phyloP scores from a whole-genome alignment of 257 asterid species.

The Solanum etuberosum region DNA sequence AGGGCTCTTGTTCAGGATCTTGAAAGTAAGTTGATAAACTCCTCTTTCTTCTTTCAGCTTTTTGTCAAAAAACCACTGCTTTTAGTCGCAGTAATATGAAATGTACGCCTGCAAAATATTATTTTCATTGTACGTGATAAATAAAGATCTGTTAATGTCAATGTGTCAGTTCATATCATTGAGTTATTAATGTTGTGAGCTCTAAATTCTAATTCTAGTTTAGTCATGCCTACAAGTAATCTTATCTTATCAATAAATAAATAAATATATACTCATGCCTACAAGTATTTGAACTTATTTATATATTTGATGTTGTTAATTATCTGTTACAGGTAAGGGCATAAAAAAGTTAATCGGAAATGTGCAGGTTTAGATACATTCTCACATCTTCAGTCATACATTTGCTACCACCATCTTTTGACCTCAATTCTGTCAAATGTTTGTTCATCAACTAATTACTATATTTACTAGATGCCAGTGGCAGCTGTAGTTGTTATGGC shows the following conservation, averaged over 20 bases:
- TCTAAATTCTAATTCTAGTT: not conserved
- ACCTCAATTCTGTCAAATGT: not conserved
- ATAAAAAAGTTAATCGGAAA: conserved; percentile 51
- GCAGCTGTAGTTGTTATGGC: conserved; percentile 99
- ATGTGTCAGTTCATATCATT: not conserved
- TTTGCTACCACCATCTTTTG: not conserved
- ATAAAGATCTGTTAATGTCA: not conserved
- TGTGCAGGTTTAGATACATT: conserved; percentile 53
- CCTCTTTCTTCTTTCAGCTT: conserved; percentile 9
- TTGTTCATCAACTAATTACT: conserved; percentile 1
- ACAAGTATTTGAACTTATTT: not conserved
- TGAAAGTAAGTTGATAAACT: conserved; percentile 43
- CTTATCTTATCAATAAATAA: not conserved
- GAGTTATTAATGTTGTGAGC: not conserved
- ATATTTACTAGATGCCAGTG: conserved; percentile 56
- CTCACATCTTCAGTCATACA: not conserved
- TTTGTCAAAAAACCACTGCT: not conserved
- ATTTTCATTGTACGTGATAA: not conserved
- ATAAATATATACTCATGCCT: not conserved
- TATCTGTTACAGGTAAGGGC: conserved; percentile 63
- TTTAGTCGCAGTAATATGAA: not conserved
- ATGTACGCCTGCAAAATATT: not conserved
- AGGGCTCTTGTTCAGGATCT: conserved; percentile 84
- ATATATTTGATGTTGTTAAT: not conserved
- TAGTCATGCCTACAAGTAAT: not conserved